Evolutionary conservation across 2,329 filamentous ascomycete genomes (phyloP), one percentile per base, ranked within the genome.

Genomic region (Colletotrichum cereale): DNA sequence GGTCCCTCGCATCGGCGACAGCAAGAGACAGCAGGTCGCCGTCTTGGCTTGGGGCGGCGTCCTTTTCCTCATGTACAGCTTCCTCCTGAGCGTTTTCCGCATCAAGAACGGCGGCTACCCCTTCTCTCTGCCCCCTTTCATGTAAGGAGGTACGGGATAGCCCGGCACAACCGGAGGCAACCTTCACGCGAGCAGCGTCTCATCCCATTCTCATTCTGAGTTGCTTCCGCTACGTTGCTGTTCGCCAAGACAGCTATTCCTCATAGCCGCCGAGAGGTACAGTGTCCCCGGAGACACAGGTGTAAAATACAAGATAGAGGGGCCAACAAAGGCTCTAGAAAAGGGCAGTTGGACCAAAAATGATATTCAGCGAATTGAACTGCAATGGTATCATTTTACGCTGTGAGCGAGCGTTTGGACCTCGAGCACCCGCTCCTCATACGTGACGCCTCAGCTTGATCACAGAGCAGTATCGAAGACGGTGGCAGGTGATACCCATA

Each of bases 51-150:
- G 95, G 93, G 91, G 90, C 26, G 89, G 85, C 56, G 85, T 96
- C 38, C 83, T 98, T 67, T 91, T 97, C 76, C 83, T 93, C 74
- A 90, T 95, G 83, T 98, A 98, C 86, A 97, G 95, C 85, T 96
- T 97, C 84, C 86, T 99, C 74, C 88, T 99, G 75, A 98, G 93
- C 82, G 87, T 97, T 74, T 99, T 99, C 88, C 91, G 95, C 77
- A 86, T 93, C 77, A 99, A 99, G 91, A 99, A 98, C 80, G 91
- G 91, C 42, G 94, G 94, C 31, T 99, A 99, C 83, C 95, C 95
- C 21, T 98, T 98, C 84, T 95, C 91, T 79, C 87, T 99, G 73
- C 96, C 96, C 66, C 96, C 96, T 14, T 98, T 99, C 82, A 86
- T 91, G 83, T 90, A 82, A 78, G 71, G 12, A 61, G 61, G 36